phyloP scores from a whole-genome alignment of 768 basidiomycete species.

The Gymnopilus junonius region DNA sequence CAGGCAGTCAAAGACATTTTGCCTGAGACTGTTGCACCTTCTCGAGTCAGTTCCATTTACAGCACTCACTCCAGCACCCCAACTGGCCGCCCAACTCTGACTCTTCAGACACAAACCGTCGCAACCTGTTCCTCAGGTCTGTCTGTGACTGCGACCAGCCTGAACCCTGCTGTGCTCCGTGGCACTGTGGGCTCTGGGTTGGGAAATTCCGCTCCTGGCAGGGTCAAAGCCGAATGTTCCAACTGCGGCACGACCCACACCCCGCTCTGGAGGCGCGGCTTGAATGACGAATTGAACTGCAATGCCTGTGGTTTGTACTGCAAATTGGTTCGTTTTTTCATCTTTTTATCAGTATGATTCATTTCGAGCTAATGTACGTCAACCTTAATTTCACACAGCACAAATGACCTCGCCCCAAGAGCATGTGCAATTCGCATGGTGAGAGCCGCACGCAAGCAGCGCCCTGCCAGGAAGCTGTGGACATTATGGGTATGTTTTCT shows the following conservation, averaged over 20 bases:
- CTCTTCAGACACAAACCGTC: slow-evolving; percentile 59
- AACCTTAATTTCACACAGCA: slow-evolving; percentile 60
- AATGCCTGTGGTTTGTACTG: slow-evolving; percentile 90
- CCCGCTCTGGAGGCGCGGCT: slow-evolving; percentile 82
- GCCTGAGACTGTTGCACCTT: slow-evolving; percentile 60
- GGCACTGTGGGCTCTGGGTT: slow-evolving; percentile 28
- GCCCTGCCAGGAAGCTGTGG: slow-evolving; percentile 71
- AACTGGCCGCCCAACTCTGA: slow-evolving; percentile 57
- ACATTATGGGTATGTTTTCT: slow-evolving; percentile 66
- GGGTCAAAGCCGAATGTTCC: slow-evolving; percentile 81
- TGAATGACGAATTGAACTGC: slow-evolving; percentile 90
- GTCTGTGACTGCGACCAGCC: slow-evolving; percentile 65
- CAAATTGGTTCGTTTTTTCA: slow-evolving; percentile 62
- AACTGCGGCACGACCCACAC: slow-evolving; percentile 91
- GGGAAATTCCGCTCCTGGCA: slow-evolving; percentile 51
- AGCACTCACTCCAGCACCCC: slow-evolving; percentile 50
- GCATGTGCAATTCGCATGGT: slow-evolving; percentile 78
- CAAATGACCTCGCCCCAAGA: slow-evolving; percentile 88
- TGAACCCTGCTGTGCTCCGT: slow-evolving; percentile 49
- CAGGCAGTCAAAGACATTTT: slow-evolving; percentile 45
- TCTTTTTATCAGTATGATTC: neutral
- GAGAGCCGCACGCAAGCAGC: slow-evolving; percentile 69
- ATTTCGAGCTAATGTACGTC: slow-evolving; percentile 12
- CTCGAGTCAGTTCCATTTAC: slow-evolving; percentile 59
- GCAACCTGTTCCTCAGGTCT: slow-evolving; percentile 62